Evolutionary conservation across 176 grass and related monocot species (phyloP).

Genomic region (Saccharum officinarum): DNA sequence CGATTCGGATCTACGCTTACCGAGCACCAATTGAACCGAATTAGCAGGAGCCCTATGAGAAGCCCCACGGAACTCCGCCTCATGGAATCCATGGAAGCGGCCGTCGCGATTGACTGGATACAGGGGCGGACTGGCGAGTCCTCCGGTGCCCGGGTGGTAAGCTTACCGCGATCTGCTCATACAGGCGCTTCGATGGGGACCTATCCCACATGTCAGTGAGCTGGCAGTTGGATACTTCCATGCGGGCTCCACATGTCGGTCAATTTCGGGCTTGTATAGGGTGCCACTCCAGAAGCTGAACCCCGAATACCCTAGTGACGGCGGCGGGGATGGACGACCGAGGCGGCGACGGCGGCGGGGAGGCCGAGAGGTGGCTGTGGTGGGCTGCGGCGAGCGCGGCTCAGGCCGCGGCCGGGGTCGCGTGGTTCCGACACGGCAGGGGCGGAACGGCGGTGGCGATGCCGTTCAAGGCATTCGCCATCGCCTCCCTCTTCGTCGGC

Average conservation of each 20-base stretch:
- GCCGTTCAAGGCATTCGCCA: slow-evolving; percentile 83
- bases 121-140: neutral
- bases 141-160: neutral
- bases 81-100: slow-evolving; percentile 28
- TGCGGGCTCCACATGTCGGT: slow-evolving; percentile 22
- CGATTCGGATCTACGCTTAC: slow-evolving; percentile 30
- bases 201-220: slow-evolving; percentile 26
- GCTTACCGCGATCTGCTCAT: neutral
- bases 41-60: slow-evolving; percentile 39
- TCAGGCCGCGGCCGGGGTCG: slow-evolving; percentile 38
- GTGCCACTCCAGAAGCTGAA: neutral
- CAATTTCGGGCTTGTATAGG: neutral
- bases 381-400: slow-evolving; percentile 67
- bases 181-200: neutral
- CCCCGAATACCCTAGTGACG: slow-evolving; percentile 25
- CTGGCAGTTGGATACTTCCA: neutral
- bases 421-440: slow-evolving; percentile 62
- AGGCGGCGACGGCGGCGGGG: neutral
- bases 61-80: neutral
- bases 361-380: slow-evolving; percentile 40
- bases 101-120: neutral
- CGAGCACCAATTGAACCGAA: slow-evolving; percentile 15
- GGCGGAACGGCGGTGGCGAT: slow-evolving; percentile 49
- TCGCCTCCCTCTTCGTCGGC: slow-evolving; percentile 67
- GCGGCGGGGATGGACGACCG: slow-evolving; percentile 36